phyloP scores from a whole-genome alignment of 1,139 yeast species.

The Eremothecium coryli region DNA sequence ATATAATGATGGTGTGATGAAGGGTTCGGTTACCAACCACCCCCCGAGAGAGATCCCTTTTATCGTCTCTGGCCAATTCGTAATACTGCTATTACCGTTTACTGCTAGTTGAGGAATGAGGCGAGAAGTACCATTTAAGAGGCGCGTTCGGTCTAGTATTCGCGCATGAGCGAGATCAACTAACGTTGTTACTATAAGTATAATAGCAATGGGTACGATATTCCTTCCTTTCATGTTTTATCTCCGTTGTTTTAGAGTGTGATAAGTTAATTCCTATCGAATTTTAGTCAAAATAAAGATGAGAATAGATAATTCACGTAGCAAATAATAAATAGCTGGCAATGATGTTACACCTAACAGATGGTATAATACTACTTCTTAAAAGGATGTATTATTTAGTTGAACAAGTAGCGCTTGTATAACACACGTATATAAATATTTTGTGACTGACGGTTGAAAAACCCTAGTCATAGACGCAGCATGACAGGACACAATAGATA shows the following conservation, averaged over 20 bases:
- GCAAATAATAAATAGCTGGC: no score
- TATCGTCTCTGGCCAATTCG: background rate
- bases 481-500: no score
- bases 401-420: no score
- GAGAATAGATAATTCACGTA: no score
- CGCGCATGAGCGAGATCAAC: background rate
- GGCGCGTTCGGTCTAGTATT: background rate
- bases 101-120: background rate
- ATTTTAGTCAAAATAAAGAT: no score
- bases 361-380: no score
- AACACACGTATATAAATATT: no score
- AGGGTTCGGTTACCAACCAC: slow-evolving; percentile 60
- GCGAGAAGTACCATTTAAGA: background rate
- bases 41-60: slow-evolving; percentile 55
- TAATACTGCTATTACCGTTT: background rate
- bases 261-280: background rate
- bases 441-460: no score
- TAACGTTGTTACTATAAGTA: background rate
- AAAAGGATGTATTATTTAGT: no score
- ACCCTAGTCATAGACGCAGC: no score
- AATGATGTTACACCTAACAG: no score
- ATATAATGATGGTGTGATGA: slow-evolving; percentile 51
- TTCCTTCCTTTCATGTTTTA: background rate
- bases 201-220: background rate
- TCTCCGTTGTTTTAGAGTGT: background rate